Evolutionary conservation across 179 eudicot genomes (phyloP), one percentile per base, ranked within the genome.

Genomic region (Actinidia arguta): DNA sequence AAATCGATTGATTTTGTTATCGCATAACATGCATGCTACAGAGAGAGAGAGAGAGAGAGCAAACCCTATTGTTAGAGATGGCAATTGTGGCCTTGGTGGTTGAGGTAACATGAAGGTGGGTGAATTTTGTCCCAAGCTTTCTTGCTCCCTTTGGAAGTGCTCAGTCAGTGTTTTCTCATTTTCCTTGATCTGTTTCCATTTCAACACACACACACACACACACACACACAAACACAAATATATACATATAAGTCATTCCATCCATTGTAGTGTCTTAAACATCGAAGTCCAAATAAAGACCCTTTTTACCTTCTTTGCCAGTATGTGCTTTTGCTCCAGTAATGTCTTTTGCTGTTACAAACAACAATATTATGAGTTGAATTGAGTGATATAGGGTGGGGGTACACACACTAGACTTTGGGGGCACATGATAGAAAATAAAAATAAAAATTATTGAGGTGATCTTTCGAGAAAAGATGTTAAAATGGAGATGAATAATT

Each of bases 341-440:
- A 95, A 78, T 47, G 85, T 81, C 85, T 83, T 90, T 82, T 87
- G 97, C 98, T 95, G 92, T 76, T 82, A 83, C 46, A 81, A 88
- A 75, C 58, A 59, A 64, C 44, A 59, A 27, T 3, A 22, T 36
- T 5, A 1, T 1, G 16, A 22, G 13, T 73, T 58, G 52, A 76
- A 50, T 25, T 46, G 44, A 25, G 42, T 42, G 52, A 18, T 54
- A 13, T 71, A n/a, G 0, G 4, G 0, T 3, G 13, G 0, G 42
- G 6, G 36, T 39, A 47, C 17, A 68, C 42, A 42, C 71, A 12
- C 17, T 31, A 13, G 36, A 31, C 36, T 31, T 31, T 31, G 36
- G 36, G 36, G 36, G 1, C 36, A 2, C 36, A 31, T 31, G 36
- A 1, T 0, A 31, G 36, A 31, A 31, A 31, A 31, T 31, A 2